A percentile compares a stretch with the other conserved stretches of the same genome.
phyloP scores from a whole-genome alignment of 129 eudicot species.

The Apium graveolens region DNA sequence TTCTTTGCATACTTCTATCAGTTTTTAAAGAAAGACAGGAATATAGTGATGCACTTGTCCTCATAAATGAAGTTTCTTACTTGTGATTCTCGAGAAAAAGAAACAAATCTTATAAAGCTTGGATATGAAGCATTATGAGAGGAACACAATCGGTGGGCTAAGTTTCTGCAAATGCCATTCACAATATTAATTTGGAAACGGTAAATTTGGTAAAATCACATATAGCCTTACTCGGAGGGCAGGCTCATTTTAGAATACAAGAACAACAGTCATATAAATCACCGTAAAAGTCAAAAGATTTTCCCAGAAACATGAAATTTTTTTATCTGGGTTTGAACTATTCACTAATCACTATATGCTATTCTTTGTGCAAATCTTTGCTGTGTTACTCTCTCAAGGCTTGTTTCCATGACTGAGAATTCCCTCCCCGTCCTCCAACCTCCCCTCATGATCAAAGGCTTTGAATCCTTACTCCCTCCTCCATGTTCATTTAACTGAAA shows the following conservation, averaged over 20 bases:
- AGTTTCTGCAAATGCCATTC: not conserved
- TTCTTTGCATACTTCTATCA: slow-evolving; percentile 1
- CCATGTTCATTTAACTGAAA: not conserved
- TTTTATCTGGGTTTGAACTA: not conserved
- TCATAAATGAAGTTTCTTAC: not conserved
- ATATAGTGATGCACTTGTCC: not conserved
- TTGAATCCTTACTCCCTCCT: not conserved
- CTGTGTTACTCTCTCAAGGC: not conserved
- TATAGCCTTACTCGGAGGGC: not conserved
- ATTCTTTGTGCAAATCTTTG: not conserved
- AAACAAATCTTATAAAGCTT: not conserved
- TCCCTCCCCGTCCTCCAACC: not conserved
- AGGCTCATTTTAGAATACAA: not conserved
- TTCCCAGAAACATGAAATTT: not conserved
- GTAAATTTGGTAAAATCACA: not conserved
- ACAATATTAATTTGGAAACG: not conserved
- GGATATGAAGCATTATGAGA: not conserved
- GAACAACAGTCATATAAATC: not conserved
- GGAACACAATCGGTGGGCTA: not conserved
- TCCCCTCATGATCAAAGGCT: not conserved
- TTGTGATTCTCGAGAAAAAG: not conserved
- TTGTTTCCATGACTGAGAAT: not conserved
- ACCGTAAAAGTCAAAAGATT: not conserved
- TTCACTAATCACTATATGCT: not conserved
- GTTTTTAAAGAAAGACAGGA: not conserved